Evolutionary conservation across 140 eudicot species (phyloP).

Genomic region (Oenanthe javanica): DNA sequence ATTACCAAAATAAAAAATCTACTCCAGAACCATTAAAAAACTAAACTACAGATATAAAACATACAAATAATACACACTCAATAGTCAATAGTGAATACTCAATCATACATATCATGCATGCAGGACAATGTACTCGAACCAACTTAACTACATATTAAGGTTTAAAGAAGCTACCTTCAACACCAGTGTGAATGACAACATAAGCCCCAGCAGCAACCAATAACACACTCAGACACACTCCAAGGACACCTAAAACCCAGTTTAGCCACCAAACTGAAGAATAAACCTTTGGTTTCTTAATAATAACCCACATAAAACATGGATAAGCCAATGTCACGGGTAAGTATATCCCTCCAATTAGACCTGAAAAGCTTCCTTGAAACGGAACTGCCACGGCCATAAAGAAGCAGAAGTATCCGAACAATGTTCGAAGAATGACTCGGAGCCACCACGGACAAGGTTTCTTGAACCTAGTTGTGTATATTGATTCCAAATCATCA

Average conservation of each 20-base stretch:
- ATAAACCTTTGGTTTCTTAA: constrained; percentile 32
- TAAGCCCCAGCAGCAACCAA: constrained; percentile 36
- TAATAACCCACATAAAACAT: constrained; percentile 48
- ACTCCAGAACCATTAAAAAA: neutral
- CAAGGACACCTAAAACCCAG: constrained; percentile 31
- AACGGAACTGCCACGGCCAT: constrained; percentile 48
- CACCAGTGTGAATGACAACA: constrained; percentile 34
- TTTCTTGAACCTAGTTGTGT: constrained; percentile 36
- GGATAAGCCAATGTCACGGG: constrained; percentile 54
- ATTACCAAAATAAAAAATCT: no score
- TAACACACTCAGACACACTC: constrained; percentile 32
- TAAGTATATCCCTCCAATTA: constrained; percentile 35
- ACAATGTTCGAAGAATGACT: constrained; percentile 33
- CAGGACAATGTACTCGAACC: neutral
- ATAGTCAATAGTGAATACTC: neutral
- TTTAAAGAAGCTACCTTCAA: constrained; percentile 40
- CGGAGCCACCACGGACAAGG: constrained; percentile 71
- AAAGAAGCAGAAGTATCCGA: constrained; percentile 56
- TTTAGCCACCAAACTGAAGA: constrained; percentile 39
- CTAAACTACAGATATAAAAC: neutral
- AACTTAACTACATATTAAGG: constrained; percentile 10
- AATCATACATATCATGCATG: neutral
- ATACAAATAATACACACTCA: neutral
- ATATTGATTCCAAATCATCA: constrained; percentile 54
- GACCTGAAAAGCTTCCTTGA: constrained; percentile 37